These are phyloP conservation scores for Ophiosphaerella herpotricha DNA, from an alignment of 2,329 filamentous ascomycete genomes.

Conservation along the genomic window DNA sequence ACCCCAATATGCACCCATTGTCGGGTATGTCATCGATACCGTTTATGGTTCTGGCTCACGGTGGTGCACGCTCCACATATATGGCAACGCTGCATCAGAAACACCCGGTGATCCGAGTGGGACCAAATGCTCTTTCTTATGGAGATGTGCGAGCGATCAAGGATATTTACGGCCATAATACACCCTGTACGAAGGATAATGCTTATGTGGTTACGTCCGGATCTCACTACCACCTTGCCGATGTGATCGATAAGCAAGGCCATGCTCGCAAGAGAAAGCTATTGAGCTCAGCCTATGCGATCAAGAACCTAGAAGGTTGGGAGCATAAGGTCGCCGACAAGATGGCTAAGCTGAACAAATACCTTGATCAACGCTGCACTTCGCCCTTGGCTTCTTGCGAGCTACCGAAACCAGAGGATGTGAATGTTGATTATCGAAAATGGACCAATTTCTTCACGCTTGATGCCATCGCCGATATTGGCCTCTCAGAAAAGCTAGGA, in stretches of 20 bases:
- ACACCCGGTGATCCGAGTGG: constrained; percentile 48
- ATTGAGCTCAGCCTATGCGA: constrained; percentile 57
- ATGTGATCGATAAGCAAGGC: constrained; percentile 58
- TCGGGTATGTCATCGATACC: constrained; percentile 55
- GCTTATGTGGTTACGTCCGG: constrained; percentile 55
- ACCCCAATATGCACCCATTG: constrained; percentile 53
- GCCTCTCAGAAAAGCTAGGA: constrained; percentile 56
- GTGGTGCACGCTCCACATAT: constrained; percentile 51
- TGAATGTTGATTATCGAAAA: constrained; percentile 56
- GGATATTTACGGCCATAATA: constrained; percentile 58
- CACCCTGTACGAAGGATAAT: constrained; percentile 56
- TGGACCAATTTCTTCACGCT: constrained; percentile 63
- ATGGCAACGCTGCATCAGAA: constrained; percentile 54
- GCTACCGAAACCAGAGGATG: constrained; percentile 42
- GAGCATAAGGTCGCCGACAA: constrained; percentile 52
- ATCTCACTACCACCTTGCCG: constrained; percentile 58
- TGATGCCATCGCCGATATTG: constrained; percentile 63
- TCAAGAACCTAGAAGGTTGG: constrained; percentile 59
- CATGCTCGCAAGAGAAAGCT: constrained; percentile 59
- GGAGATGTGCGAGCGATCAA: constrained; percentile 48
- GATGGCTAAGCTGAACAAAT: constrained; percentile 50
- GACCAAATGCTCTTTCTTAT: constrained; percentile 39
- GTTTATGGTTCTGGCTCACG: constrained; percentile 53
- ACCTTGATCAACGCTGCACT: constrained; percentile 52
- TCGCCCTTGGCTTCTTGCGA: constrained; percentile 32